These are phyloP conservation scores for Mycena albidolilacea DNA, from an alignment of 768 basidiomycete species.

Conservation along the genomic window DNA sequence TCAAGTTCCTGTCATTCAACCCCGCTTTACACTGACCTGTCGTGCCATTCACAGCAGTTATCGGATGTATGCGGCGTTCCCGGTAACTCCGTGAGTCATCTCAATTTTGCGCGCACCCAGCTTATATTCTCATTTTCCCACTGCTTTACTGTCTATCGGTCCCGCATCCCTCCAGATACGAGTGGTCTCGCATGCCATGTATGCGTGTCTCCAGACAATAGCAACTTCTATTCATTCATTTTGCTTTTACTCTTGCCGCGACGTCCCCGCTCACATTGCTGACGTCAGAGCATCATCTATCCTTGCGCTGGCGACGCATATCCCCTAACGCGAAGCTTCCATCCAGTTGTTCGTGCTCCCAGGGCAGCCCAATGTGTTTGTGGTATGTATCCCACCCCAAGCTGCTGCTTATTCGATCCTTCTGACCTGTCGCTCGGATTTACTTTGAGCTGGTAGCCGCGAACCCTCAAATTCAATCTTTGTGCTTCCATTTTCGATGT, in stretches of 20 bases:
- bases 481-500: too few species aligned
- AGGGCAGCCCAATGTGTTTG: too few species aligned
- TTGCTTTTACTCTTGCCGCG: too few species aligned
- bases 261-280: background rate
- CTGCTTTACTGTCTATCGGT: background rate
- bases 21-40: constrained; percentile 1
- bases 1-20: background rate
- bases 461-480: too few species aligned
- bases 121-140: background rate
- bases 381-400: too few species aligned
- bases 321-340: too few species aligned
- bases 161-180: background rate
- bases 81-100: too few species aligned
- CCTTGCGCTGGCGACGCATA: background rate
- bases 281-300: background rate
- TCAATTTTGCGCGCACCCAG: background rate
- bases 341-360: too few species aligned
- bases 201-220: background rate
- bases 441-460: too few species aligned
- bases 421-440: too few species aligned
- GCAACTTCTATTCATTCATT: background rate
- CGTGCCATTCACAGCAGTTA: constrained; percentile 2
- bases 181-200: background rate
- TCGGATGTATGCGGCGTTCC: too few species aligned
- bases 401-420: too few species aligned